Evolutionary conservation across 148 eudicot species (phyloP).

Genomic region (Vaccinium corymbosum): DNA sequence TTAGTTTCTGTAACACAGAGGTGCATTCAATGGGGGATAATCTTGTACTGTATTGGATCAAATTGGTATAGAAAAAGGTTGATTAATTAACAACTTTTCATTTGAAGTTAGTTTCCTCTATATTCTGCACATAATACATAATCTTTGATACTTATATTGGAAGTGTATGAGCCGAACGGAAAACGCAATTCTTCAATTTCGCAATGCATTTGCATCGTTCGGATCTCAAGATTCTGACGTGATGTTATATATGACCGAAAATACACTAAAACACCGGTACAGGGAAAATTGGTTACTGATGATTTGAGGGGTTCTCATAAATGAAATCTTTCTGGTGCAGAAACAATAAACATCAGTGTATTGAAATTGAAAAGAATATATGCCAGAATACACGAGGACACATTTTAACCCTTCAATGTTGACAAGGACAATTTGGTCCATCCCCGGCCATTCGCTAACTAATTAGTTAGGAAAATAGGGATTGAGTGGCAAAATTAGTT

Average conservation of each 20-base stretch:
- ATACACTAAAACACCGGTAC: neutral
- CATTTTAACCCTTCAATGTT: too few relatives aligned
- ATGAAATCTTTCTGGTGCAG: neutral
- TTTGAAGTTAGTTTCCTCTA: neutral
- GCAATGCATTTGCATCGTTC: neutral
- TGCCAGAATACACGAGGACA: too few relatives aligned
- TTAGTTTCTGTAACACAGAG: neutral
- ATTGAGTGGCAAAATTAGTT: too few relatives aligned
- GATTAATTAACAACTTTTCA: neutral
- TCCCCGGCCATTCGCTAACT: too few relatives aligned
- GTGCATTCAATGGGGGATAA: neutral
- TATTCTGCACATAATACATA: too few relatives aligned
- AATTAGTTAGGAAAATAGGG: too few relatives aligned
- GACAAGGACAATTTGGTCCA: too few relatives aligned
- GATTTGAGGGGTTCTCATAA: neutral
- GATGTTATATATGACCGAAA: neutral
- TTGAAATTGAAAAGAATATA: too few relatives aligned
- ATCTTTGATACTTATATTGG: neutral
- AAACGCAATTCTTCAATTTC: neutral
- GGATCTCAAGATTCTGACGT: neutral
- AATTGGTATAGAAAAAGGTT: neutral
- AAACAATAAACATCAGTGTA: too few relatives aligned
- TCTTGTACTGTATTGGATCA: neutral
- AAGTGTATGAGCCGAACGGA: neutral
- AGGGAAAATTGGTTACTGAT: neutral